These are phyloP conservation scores for Zarea fungicola DNA, from an alignment of 2,329 filamentous ascomycete genomes.

Conservation along the genomic window DNA sequence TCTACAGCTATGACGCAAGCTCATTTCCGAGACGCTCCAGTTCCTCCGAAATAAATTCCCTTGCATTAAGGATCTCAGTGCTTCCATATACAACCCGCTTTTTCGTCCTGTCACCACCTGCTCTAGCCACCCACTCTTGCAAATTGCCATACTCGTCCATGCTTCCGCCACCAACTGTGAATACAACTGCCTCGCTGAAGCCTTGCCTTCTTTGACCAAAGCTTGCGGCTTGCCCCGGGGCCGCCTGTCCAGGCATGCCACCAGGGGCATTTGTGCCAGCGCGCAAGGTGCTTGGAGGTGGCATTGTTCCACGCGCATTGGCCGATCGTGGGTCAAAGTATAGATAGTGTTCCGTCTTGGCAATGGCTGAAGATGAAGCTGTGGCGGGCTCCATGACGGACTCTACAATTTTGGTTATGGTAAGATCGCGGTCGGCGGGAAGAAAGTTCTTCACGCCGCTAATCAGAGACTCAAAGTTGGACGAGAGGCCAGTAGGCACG, in stretches of 20 bases:
- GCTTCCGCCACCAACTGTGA: conserved; percentile 89
- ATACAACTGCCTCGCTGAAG: conserved; percentile 87
- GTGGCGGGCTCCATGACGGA: conserved; percentile 94
- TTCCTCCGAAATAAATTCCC: conserved; percentile 60
- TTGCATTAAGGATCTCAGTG: conserved; percentile 71
- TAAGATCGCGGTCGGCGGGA: conserved; percentile 92
- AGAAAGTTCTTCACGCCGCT: conserved; percentile 97
- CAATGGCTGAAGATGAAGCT: conserved; percentile 84
- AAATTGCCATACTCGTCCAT: conserved; percentile 99
- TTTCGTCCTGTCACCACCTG: conserved; percentile 59
- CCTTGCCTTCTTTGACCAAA: conserved; percentile 89
- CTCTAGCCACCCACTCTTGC: conserved; percentile 89
- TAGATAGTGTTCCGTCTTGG: conserved; percentile 92
- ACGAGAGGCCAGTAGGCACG: conserved; percentile 61
- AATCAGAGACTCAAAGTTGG: conserved; percentile 90
- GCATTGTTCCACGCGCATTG: conserved; percentile 88
- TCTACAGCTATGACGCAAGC: conserved; percentile 29
- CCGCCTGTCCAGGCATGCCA: conserved; percentile 45
- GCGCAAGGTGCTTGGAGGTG: conserved; percentile 63
- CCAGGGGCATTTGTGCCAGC: conserved; percentile 40
- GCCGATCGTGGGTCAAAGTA: conserved; percentile 95
- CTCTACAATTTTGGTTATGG: conserved; percentile 95
- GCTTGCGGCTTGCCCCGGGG: conserved; percentile 66
- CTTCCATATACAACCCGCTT: conserved; percentile 91
- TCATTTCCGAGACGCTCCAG: conserved; percentile 59